These are phyloP conservation scores for Lichtheimia hyalospora DNA, from an alignment of 371 early-diverging fungal genomes.

Conservation along the genomic window DNA sequence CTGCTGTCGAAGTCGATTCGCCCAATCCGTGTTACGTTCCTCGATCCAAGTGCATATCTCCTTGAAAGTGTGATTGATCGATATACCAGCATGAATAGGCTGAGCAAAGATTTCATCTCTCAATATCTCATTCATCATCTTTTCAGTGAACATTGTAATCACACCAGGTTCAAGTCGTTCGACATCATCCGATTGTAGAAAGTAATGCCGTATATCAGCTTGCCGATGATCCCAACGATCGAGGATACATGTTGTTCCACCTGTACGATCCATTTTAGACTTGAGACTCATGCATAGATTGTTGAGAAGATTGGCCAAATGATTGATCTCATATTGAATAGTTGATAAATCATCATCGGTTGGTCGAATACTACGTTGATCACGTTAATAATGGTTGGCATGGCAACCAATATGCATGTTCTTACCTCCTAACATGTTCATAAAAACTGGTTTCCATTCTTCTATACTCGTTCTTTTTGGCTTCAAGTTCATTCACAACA, in stretches of 20 bases:
- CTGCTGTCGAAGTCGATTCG: conserved; percentile 41
- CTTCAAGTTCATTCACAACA: conserved; percentile 26
- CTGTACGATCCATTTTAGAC: conserved; percentile 31
- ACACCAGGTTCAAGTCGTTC: conserved; percentile 30
- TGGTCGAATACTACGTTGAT: conserved; percentile 31
- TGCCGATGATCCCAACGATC: conserved; percentile 17
- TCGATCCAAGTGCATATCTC: conserved; percentile 37
- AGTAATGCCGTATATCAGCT: conserved; percentile 7
- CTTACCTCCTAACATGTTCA: conserved; percentile 22
- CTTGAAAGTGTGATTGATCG: conserved; percentile 37
- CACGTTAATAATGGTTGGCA: too few relatives aligned
- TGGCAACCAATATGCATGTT: too few relatives aligned
- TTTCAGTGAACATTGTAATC: conserved; percentile 45
- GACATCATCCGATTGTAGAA: conserved; percentile 11
- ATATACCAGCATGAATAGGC: conserved; percentile 45
- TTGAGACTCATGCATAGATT: conserved; percentile 46
- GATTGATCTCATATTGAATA: conserved; percentile 41
- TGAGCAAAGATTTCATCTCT: conserved; percentile 27
- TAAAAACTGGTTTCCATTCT: conserved; percentile 44
- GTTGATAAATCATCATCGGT: conserved; percentile 54
- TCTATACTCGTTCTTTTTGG: conserved; percentile 37
- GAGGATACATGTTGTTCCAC: conserved; percentile 28
- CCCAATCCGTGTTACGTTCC: conserved; percentile 35
- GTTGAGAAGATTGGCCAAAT: conserved; percentile 35
- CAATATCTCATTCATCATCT: conserved; percentile 30